phyloP scores from a whole-genome alignment of 352 stramenopile species.

The Globisporangium canariense region DNA sequence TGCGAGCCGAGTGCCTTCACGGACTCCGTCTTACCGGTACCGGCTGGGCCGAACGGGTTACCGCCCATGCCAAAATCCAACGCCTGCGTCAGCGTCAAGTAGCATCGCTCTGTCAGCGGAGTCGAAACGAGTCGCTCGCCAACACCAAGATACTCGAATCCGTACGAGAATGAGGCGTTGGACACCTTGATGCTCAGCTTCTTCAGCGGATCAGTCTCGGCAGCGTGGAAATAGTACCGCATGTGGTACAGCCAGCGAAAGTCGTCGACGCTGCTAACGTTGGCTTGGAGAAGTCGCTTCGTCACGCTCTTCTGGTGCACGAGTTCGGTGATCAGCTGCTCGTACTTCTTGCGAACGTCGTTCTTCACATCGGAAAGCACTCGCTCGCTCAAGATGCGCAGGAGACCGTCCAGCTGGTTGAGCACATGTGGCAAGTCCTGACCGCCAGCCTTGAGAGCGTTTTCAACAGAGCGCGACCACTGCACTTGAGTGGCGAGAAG shows the following conservation, averaged over 20 bases:
- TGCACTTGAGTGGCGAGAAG: conserved; percentile 97
- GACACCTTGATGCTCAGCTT: conserved; percentile 97
- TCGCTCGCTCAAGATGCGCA: conserved; percentile 96
- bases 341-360: conserved; percentile 98
- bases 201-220: conserved; percentile 80
- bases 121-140: conserved; percentile 99
- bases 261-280: conserved; percentile 84
- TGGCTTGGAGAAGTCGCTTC: conserved; percentile 86
- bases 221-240: conserved; percentile 94
- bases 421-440: conserved; percentile 40
- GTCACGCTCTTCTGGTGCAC: conserved; percentile 99
- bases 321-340: conserved; percentile 99
- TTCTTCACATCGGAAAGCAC: conserved; percentile 94
- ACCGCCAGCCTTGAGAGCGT: conserved; percentile 70
- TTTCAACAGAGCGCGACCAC: conserved; percentile 96
- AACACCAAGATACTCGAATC: conserved; percentile 99
- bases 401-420: conserved; percentile 75
- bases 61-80: conserved; percentile 98
- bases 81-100: conserved; percentile 99
- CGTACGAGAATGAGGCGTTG: conserved; percentile 98
- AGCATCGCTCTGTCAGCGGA: conserved; percentile 99
- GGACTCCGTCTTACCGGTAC: conserved; percentile 99
- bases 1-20: conserved; percentile 99
- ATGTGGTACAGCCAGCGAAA: conserved; percentile 99
- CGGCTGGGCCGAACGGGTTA: conserved; percentile 98